Base-by-base conservation (phyloP, 495 filamentous ascomycete genomes). In the Penicillium coprophilum region DNA sequence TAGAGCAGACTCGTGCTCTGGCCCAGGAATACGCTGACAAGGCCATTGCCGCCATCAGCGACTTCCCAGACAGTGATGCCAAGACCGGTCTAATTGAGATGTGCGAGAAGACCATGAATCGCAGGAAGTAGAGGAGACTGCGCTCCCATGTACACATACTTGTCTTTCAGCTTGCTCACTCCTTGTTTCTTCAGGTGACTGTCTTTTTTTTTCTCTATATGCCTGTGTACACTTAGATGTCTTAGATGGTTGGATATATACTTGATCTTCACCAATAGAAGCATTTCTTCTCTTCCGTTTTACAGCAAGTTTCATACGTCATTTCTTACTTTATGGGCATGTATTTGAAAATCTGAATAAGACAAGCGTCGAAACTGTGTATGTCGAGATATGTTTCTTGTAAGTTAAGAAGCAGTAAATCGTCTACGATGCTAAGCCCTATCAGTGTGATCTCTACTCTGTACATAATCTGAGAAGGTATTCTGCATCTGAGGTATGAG, bases 31-130 rank as follows among this genome's bases (percentile, higher is more conserved):
- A 95, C 67, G 88, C 87, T 20, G 85, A 94, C 67, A 88, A 88
- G 65, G 94, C 94, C n/a, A 87, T 92, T 48, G 78, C 83, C 17
- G 88, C 93, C 17, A 88, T 98, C 61, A 77, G 79, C 63, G 65
- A 72, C 30, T 97, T 97, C 72, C 95, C 94, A 15, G 87, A 91
- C 50, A 90, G 90, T 63, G 94, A 97, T 55, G 94, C 95, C 38
- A 96, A 96, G 75, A 79, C 87, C 21, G 93, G 91, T 8, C 77
- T 98, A 50, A 80, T 94, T 61, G 90, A 96, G 58, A 96, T 97
- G 88, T 93, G 91, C 59, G 82, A 86, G 64, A 96, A 96, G 77
- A 91, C 91, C 2, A 82, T 96, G 77, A 88, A 91, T 66, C 82
- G 94, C 63, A 82, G 91, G 66, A 96, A 96, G 68, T 98, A 81